These are phyloP conservation scores for Ogataea hybrid DNA, from an alignment of 1,139 yeast genomes.

Conservation along the genomic window DNA sequence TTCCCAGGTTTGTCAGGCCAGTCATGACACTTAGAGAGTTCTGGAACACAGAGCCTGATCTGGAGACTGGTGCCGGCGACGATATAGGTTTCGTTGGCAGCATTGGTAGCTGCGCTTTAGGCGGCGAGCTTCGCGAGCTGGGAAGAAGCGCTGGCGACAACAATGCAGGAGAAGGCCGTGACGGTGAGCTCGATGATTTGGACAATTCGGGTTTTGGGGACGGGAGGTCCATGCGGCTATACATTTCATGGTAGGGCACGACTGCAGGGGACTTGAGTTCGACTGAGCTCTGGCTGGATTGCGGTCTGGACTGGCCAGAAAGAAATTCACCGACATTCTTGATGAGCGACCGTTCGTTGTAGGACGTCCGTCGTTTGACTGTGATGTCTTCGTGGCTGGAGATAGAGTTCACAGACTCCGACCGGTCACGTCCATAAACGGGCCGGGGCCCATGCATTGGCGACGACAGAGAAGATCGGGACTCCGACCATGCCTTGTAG, in stretches of 20 bases:
- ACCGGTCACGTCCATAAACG: constrained; percentile 14
- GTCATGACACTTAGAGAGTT: constrained; percentile 45
- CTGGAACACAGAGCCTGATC: constrained; percentile 14
- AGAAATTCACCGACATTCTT: constrained; percentile 20
- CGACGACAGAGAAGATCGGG: constrained; percentile 25
- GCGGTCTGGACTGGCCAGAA: constrained; percentile 11
- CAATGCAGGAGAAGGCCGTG: constrained; percentile 21
- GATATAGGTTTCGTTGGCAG: constrained; percentile 6
- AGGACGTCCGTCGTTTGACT: constrained; percentile 11
- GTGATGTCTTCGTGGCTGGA: constrained; percentile 17
- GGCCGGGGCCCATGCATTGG: constrained; percentile 21
- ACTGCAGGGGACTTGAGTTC: constrained; percentile 3
- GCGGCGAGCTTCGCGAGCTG: constrained; percentile 7
- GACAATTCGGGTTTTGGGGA: constrained; percentile 2
- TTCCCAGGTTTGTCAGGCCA: constrained; percentile 67
- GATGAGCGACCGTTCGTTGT: constrained; percentile 15
- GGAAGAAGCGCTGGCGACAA: constrained; percentile 15
- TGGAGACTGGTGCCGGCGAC: constrained; percentile 7
- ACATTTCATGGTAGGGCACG: constrained; percentile 5
- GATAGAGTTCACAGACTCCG: constrained; percentile 11
- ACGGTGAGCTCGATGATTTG: constrained; percentile 11
- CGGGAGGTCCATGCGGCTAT: not conserved
- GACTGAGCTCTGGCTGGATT: constrained; percentile 13
- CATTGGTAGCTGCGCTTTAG: constrained; percentile 15
- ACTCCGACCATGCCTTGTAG: constrained; percentile 42